Evolutionary conservation across 2,329 filamentous ascomycete species (phyloP), one percentile per base, ranked within the genome.

Genomic region (Endocalyx cinctus): DNA sequence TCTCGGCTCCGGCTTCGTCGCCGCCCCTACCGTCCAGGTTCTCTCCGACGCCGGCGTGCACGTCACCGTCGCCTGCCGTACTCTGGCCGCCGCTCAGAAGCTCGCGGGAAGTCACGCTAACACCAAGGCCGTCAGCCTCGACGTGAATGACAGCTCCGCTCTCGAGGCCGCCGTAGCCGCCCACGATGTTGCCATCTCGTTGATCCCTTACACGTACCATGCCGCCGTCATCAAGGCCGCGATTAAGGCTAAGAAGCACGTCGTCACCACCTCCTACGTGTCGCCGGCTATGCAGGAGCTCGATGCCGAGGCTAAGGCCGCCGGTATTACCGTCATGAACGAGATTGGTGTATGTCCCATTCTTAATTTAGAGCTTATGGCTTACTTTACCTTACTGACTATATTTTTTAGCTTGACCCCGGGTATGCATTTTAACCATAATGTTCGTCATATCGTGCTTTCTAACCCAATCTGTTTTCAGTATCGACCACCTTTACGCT

Each of bases 281-380:
- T 94, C 86, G 5, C 87, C 87, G 4, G 86, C 87, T 46, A 96
- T 96, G 88, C 64, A 82, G 67, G 90, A 89, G 69, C 79, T 97
- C 31, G 84, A 96, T 54, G 70, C 80, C 51, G 70, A 83, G 51
- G 79, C 76, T 60, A 94, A 95, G 74, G 84, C 83, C 43, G 90
- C 90, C 13, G 89, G 88, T 41, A 96, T 96, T 58, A 94, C 87
- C 10, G 89, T 96, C 58, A 89, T 96, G 84, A 96, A 97, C 67
- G 90, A 97, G 75, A 94, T 94, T 57, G 87, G 87, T 42, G 57
- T 84, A 39, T 63, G 67, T 16, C 27, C 27, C 27, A 17, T 28
- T n/a, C 14, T 10, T 15, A 28, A 5, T 12, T n/a, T n/a, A n/a
- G n/a, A n/a, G n/a, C n/a, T n/a, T n/a, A n/a, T n/a, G n/a, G n/a